Base-by-base conservation (phyloP, 2,329 filamentous ascomycete genomes). In the Trichoderma atrobrunneum region DNA sequence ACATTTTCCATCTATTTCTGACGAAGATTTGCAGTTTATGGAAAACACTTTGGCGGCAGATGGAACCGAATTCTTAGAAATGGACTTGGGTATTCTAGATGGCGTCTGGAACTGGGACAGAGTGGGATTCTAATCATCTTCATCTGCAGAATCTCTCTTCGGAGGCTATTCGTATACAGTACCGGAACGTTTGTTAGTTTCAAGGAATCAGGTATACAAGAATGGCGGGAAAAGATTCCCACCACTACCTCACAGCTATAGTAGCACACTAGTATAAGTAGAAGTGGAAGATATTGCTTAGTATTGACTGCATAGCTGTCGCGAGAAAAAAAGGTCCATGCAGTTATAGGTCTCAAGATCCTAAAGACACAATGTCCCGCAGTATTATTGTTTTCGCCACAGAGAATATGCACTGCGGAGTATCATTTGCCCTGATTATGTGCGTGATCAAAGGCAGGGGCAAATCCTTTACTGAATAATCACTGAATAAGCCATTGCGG, bases 101-200 rank as follows among this genome's bases (percentile, higher is more conserved):
- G 67, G 36, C n/a, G 57, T 70, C 7, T 70, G 67, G 67, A 56
- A 36, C 8, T 70, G 67, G 67, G 57, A 70, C 8, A 51, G 57
- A 51, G 57, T 70, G 26, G 67, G 67, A 11, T 48, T 68, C 12
- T 60, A 34, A 16, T 3, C 0, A 56, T 14, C 56, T 30, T 51
- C 43, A n/a, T n/a, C n/a, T 12, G n/a, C 10, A 2, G 10, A 6
- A 7, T 24, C 10, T n/a, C 43, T 51, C n/a, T 21, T 21, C 10
- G 0, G 10, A n/a, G 1, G 43, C 0, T 3, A 5, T 21, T 51
- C 10, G n/a, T 21, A 21, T 51, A 21, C 4, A 51, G 43, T 11
- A 51, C n/a, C 2, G 2, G n/a, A 24, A 12, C 2, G 4, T 11
- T 21, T 21, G 16, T 4, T n/a, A n/a, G 18, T 48, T 48, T 48